These are phyloP conservation scores for Neostapfia colusana DNA, from an alignment of 176 grass and related monocot species.

Conservation along the genomic window DNA sequence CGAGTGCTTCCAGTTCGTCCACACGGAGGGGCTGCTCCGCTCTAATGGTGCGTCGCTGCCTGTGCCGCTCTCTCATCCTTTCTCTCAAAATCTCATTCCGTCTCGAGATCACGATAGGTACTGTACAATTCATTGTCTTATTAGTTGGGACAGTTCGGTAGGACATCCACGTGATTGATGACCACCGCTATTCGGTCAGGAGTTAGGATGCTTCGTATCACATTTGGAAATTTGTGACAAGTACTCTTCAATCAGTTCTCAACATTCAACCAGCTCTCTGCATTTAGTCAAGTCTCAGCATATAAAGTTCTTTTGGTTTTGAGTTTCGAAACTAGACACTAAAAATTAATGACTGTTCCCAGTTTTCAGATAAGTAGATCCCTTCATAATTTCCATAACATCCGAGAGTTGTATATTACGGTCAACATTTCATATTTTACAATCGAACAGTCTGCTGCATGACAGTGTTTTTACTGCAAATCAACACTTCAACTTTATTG, in stretches of 20 bases:
- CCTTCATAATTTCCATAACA: too few species aligned
- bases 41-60: slow-evolving; percentile 37
- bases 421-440: neutral
- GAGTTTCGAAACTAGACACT: neutral
- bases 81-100: neutral
- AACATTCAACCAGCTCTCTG: neutral
- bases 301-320: neutral
- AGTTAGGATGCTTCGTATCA: neutral
- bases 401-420: neutral
- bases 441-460: neutral
- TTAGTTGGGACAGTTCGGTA: neutral
- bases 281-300: neutral
- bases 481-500: neutral
- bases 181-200: neutral
- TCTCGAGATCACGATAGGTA: neutral
- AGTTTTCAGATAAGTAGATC: too few species aligned
- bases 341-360: neutral
- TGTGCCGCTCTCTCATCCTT: neutral
- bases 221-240: neutral
- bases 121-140: neutral
- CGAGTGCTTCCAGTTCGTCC: slow-evolving; percentile 75
- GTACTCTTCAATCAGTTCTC: too few species aligned
- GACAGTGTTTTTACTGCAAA: slow-evolving; percentile 16
- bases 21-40: slow-evolving; percentile 50
- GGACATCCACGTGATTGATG: neutral